Base-by-base conservation (phyloP, 108 stramenopile genomes). In the Cyclotella atomus region DNA sequence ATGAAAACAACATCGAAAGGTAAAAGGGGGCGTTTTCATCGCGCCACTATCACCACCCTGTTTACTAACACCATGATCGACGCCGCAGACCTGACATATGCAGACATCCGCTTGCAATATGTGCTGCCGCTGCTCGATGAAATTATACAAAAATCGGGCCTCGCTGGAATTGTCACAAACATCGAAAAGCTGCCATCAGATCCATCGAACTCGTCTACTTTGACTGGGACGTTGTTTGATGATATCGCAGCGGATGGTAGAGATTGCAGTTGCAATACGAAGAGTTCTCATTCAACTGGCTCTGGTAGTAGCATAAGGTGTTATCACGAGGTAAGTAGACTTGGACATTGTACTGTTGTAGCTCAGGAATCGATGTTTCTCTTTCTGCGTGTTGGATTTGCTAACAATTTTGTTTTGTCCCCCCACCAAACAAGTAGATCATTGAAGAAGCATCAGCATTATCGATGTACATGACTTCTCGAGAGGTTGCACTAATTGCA, bases 321-420 rank as follows among this genome's bases (percentile, higher is more conserved):
- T 46, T 59, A 75, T 29, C 30, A 63, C 32, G 73, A 75, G 55
- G 73, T 74, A 20, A 65, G 73, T n/a, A n/a, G n/a, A n/a, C n/a
- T n/a, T n/a, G n/a, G n/a, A n/a, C n/a, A n/a, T n/a, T n/a, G n/a
- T n/a, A n/a, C n/a, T 27, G 25, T 5, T 41, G 9, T 21, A 55
- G 19, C 23, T 41, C 12, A 41, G 12, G 38, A 6, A 41, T 33
- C 0, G 29, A 36, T 21, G 32, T 34, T 35, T 60, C 21, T 34
- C n/a, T 10, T 33, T 10, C n/a, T 70, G 35, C 23, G 20, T 59
- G n/a, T 35, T 15, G 8, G 17, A 54, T 35, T n/a, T n/a, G n/a
- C n/a, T n/a, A n/a, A n/a, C 23, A 35, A 38, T 28, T 23, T 16
- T 35, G 5, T 16, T 27, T 43, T 10, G 53, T 49, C 12, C 33